Conservation (phyloP, 306 rosid species). For the Chamaecrista fasciculata region DNA sequence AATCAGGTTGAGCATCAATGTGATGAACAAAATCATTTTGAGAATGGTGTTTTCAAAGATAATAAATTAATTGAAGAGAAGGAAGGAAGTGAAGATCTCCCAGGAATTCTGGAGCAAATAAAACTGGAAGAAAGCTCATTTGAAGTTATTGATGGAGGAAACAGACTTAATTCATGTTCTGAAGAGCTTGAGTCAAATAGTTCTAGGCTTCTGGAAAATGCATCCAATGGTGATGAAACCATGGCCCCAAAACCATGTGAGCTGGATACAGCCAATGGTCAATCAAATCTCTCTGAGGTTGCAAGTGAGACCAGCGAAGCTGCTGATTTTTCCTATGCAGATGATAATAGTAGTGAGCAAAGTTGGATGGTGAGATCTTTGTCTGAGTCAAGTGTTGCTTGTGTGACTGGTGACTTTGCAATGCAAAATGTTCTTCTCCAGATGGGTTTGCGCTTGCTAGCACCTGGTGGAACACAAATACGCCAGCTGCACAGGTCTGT, state of each 20-base stretch:
- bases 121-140: conserved; percentile 49
- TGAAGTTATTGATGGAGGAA: conserved; percentile 38
- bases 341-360: conserved; percentile 75
- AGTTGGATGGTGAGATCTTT: conserved; percentile 88
- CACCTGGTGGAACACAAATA: conserved; percentile 92
- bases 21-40: conserved; percentile 28
- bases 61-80: conserved; percentile 34
- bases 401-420: conserved; percentile 86
- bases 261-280: conserved; percentile 31
- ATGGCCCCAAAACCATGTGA: conserved; percentile 35
- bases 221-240: conserved; percentile 15
- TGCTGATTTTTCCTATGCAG: conserved; percentile 50
- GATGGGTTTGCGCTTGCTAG: conserved; percentile 90
- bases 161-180: conserved; percentile 20
- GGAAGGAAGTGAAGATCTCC: conserved; percentile 44
- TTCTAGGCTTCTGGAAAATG: conserved; percentile 19
- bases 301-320: conserved; percentile 58
- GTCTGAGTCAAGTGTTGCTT: conserved; percentile 92
- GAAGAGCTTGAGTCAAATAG: conserved; percentile 24
- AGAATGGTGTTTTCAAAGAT: conserved; percentile 34
- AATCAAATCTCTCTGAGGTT: conserved; percentile 45
- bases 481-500: conserved; percentile 79
- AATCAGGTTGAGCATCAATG: conserved; percentile 30
- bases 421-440: conserved; percentile 97
- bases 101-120: conserved; percentile 46